Base-by-base conservation (phyloP, 1,284 basidiomycete genomes). In the Austropuccinia psidii region DNA sequence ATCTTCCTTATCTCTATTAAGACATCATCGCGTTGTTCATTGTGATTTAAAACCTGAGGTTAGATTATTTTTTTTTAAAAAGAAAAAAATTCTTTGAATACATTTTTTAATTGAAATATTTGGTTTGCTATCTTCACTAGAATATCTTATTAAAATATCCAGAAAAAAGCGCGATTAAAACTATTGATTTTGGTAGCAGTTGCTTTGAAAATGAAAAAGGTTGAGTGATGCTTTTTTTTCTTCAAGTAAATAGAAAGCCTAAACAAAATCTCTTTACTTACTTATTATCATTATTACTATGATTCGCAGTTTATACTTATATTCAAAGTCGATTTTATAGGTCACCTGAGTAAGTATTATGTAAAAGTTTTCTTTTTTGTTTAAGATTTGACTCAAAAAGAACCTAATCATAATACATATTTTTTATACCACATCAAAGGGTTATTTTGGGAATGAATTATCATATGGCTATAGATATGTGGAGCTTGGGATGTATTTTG, bases 121-220 rank as follows among this genome's bases (percentile, higher is more conserved):
- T 58, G 55, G 55, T 15, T 29, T 21, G 29, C 17, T 37, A 35
- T 4, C n/a, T 31, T 35, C 24, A 13, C 5, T 76, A 95, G 91
- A 99, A 99, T 79, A 93, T 99, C 54, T 84, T 98, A 6, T 84
- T 99, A 60, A 88, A 88, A 69, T 95, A 98, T 81, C 96, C 96
- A 17, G 88, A 90, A 13, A 96, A 93, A 85, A 96, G 93, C 78
- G 93, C 88, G 3, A 91, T 99, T 82, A 98, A 97, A 82, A 93
- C 98, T 75, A 98, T 99, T 78, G 96, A 99, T 82, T 99, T 98
- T 81, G 96, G 96, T 49, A 95, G 92, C 79, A 97, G 93, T 80
- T 98, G 96, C 82, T 90, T 97, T 77, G 96, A 98, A 81, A 90
- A 97, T 78, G 96, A 98, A 83, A 98, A 98, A 84, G 94, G 93